Evolutionary conservation across 2,329 filamentous ascomycete genomes (phyloP).

Genomic region (Apiospora marii): DNA sequence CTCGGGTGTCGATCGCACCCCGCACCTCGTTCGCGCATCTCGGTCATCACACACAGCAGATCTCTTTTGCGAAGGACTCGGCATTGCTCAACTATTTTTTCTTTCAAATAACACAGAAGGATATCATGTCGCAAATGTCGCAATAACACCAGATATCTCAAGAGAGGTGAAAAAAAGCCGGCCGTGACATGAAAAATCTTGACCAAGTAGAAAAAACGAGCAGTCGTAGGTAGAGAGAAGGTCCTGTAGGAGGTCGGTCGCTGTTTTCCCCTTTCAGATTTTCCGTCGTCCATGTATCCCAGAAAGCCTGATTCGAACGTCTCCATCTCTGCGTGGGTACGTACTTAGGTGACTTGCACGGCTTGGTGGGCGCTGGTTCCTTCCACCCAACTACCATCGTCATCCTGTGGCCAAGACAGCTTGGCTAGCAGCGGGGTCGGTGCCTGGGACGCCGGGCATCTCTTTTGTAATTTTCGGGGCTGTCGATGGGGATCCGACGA

Average conservation of each 20-base stretch:
- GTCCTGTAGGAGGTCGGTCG: conserved; percentile 2
- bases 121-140: conserved; percentile 20
- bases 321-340: background rate
- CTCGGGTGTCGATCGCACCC: background rate
- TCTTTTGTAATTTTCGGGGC: conserved; percentile 55
- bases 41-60: background rate
- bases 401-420: conserved; percentile 22
- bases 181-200: background rate
- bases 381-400: background rate
- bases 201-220: background rate
- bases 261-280: background rate
- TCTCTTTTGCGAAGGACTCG: conserved; percentile 7
- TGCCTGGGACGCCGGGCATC: conserved; percentile 36
- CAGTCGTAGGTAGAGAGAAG: background rate
- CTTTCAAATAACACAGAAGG: conserved; percentile 14
- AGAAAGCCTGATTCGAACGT: background rate
- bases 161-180: background rate
- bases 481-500: conserved; percentile 37
- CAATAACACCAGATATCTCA: conserved; percentile 8
- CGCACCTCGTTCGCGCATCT: background rate
- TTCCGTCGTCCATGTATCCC: conserved; percentile 11
- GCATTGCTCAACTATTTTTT: conserved; percentile 5
- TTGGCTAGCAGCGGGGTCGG: conserved; percentile 5
- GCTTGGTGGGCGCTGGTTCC: background rate
- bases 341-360: conserved; percentile 6